Evolutionary conservation across 306 rosid genomes (phyloP).

Genomic region (Rosa multiflora): DNA sequence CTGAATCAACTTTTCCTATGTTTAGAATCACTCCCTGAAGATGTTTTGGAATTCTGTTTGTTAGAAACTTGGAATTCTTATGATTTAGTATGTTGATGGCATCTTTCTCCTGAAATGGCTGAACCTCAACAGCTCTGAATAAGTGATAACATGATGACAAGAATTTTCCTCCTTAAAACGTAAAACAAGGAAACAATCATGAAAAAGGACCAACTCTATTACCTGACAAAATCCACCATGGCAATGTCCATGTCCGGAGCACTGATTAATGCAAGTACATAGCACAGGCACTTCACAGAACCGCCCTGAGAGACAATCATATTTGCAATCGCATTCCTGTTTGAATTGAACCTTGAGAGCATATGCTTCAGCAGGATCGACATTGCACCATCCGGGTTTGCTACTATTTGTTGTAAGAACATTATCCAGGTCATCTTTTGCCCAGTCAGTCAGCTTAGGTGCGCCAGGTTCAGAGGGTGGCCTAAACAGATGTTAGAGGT

Average conservation of each 20-base stretch:
- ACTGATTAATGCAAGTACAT: slow-evolving; percentile 84
- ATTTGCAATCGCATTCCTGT: slow-evolving; percentile 88
- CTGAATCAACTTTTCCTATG: not conserved
- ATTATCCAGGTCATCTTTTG: slow-evolving; percentile 64
- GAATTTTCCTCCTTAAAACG: slow-evolving; percentile 20
- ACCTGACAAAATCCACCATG: slow-evolving; percentile 96
- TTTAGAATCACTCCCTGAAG: not conserved
- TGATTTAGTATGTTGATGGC: not conserved
- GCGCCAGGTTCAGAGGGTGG: slow-evolving; percentile 62
- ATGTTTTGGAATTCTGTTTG: not conserved
- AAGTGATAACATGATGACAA: slow-evolving; percentile 20
- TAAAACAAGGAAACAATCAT: slow-evolving; percentile 14
- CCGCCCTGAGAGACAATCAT: slow-evolving; percentile 69
- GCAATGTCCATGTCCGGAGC: slow-evolving; percentile 83
- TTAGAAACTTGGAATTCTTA: not conserved
- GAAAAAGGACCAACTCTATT: slow-evolving; percentile 17
- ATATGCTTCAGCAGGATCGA: slow-evolving; percentile 83
- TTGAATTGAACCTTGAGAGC: slow-evolving; percentile 66
- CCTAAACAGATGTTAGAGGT: slow-evolving; percentile 45
- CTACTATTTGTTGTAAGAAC: slow-evolving; percentile 74
- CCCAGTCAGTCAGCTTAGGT: slow-evolving; percentile 65
- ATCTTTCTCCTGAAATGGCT: not conserved
- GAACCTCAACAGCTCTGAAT: not conserved
- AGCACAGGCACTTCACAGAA: slow-evolving; percentile 80
- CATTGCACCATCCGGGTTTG: slow-evolving; percentile 91